Evolutionary conservation across 805 yeast genomes (phyloP).

Genomic region (Grigorovia humatica): DNA sequence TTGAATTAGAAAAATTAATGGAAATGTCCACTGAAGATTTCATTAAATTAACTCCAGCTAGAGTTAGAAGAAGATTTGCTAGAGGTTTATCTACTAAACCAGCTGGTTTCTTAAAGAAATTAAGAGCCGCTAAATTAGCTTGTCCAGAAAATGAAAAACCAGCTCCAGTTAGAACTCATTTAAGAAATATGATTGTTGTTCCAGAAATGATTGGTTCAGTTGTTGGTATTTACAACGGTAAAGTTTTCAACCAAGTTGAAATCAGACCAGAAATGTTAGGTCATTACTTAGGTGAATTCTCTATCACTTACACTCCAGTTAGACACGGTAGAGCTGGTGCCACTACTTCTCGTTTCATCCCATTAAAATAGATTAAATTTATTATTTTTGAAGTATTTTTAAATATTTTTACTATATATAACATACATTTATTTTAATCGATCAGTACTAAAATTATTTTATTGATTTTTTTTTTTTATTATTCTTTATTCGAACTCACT

Average conservation of each 20-base stretch:
- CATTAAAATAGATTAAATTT: slow-evolving; percentile 38
- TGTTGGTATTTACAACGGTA: slow-evolving; percentile 99
- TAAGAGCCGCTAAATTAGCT: slow-evolving; percentile 92
- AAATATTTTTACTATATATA: background rate
- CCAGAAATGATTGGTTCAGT: slow-evolving; percentile 99
- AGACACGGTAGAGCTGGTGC: slow-evolving; percentile 98
- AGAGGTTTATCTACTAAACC: slow-evolving; percentile 95
- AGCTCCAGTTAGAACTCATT: slow-evolving; percentile 95
- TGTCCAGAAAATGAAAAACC: slow-evolving; percentile 94
- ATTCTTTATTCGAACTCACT: too few species aligned
- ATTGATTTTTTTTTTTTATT: background rate
- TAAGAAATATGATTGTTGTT: slow-evolving; percentile 96
- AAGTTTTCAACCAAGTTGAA: slow-evolving; percentile 98
- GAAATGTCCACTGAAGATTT: slow-evolving; percentile 94
- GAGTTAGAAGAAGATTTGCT: slow-evolving; percentile 99
- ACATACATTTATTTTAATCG: background rate
- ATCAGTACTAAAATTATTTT: background rate
- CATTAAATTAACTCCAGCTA: slow-evolving; percentile 91
- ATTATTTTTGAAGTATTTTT: background rate
- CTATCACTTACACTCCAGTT: slow-evolving; percentile 98
- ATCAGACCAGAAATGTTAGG: slow-evolving; percentile 99
- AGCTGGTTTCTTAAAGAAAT: slow-evolving; percentile 91
- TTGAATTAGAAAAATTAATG: slow-evolving; percentile 87
- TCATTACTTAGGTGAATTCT: slow-evolving; percentile 99
- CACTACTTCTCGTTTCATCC: slow-evolving; percentile 70